phyloP scores from a whole-genome alignment of 1,284 basidiomycete species.

The Inonotus hispidus region DNA sequence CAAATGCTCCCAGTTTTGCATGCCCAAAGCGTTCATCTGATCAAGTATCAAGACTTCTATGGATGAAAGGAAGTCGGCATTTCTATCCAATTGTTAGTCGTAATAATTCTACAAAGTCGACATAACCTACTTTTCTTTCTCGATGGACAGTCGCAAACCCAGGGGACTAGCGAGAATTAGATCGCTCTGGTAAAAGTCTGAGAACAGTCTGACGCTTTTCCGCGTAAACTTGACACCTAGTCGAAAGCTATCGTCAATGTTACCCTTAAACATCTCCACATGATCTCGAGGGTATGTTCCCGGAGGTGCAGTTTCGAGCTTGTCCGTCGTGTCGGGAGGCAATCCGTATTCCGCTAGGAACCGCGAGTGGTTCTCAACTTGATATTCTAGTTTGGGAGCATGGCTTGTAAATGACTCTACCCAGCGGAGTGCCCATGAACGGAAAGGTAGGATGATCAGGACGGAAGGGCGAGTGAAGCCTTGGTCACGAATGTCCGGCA shows the following conservation, averaged over 20 bases:
- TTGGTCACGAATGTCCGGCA: slow-evolving; percentile 78
- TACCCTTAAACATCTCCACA: slow-evolving; percentile 92
- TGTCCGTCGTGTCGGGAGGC: slow-evolving; percentile 77
- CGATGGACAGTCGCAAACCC: slow-evolving; percentile 86
- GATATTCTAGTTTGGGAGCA: slow-evolving; percentile 58
- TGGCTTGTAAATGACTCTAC: slow-evolving; percentile 61
- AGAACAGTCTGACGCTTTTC: slow-evolving; percentile 84
- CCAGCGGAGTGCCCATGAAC: slow-evolving; percentile 84
- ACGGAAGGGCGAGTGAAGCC: slow-evolving; percentile 96
- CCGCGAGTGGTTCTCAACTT: slow-evolving; percentile 83
- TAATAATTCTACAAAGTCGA: background rate
- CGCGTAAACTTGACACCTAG: slow-evolving; percentile 90
- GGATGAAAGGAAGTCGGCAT: slow-evolving; percentile 86
- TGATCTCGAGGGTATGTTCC: slow-evolving; percentile 88
- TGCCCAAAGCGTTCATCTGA: slow-evolving; percentile 87
- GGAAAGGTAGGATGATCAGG: slow-evolving; percentile 88
- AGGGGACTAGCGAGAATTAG: slow-evolving; percentile 91
- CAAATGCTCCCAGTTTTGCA: slow-evolving; percentile 99
- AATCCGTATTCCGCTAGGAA: slow-evolving; percentile 83
- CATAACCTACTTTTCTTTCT: slow-evolving; percentile 78
- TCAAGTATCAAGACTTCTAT: slow-evolving; percentile 94
- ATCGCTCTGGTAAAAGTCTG: slow-evolving; percentile 89
- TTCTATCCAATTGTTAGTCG: slow-evolving; percentile 38
- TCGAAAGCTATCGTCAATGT: slow-evolving; percentile 94
- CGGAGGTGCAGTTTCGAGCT: slow-evolving; percentile 66